Percentiles rank a stretch among this genome's conserved stretches.
These are phyloP conservation scores for Rutstroemia sp. DNA, from an alignment of 2,329 filamentous ascomycete species.

Conservation along the genomic window DNA sequence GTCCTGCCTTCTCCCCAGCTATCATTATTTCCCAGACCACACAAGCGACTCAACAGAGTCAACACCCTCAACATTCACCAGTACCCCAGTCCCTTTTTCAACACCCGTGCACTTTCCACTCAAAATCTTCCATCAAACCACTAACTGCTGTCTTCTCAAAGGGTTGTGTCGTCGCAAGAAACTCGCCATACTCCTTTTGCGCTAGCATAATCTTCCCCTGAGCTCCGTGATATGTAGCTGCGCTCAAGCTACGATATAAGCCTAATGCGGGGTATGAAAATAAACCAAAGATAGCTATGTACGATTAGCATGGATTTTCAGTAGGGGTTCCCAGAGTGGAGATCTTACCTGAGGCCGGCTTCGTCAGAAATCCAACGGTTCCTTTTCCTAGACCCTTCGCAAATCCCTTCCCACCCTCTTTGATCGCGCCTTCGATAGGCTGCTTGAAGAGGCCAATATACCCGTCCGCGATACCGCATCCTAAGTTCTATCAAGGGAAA, in stretches of 20 bases:
- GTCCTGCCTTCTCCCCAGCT: too few relatives aligned
- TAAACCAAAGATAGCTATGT: constrained; percentile 1
- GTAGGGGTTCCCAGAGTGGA: too few relatives aligned
- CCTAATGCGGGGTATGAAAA: constrained; percentile 8
- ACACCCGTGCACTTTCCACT: too few relatives aligned
- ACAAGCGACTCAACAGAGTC: too few relatives aligned
- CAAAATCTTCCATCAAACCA: too few relatives aligned
- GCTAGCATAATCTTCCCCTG: neutral
- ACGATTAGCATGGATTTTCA: neutral
- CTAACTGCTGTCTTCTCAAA: too few relatives aligned
- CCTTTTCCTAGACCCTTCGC: neutral
- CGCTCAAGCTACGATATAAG: constrained; percentile 4
- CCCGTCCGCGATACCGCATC: neutral
- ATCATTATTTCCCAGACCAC: too few relatives aligned
- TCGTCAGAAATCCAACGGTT: neutral
- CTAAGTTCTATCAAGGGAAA: neutral
- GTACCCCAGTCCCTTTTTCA: too few relatives aligned
- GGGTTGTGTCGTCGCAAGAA: neutral
- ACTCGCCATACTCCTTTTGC: neutral
- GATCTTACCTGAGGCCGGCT: neutral
- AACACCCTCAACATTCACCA: too few relatives aligned
- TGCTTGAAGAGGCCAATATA: neutral
- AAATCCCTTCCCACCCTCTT: neutral
- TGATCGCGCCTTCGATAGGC: neutral
- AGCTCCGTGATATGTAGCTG: neutral